These are phyloP conservation scores for Ormosia emarginata DNA, from an alignment of 306 rosid species.

Conservation along the genomic window DNA sequence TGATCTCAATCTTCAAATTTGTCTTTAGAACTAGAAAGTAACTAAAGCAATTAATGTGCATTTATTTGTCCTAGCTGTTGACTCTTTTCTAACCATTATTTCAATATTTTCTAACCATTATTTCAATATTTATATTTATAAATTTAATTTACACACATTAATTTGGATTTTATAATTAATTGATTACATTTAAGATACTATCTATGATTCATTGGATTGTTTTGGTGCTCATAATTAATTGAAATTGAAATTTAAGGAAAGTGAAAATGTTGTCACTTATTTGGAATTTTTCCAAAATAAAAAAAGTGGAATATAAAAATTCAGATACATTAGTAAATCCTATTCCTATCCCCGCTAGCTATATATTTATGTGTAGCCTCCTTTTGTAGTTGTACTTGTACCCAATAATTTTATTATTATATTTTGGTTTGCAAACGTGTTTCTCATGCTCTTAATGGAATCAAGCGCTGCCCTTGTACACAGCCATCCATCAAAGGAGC, in stretches of 20 bases:
- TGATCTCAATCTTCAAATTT: not conserved
- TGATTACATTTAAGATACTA: too few species aligned
- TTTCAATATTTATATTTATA: too few species aligned
- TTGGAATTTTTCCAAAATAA: too few species aligned
- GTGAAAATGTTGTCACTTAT: not conserved
- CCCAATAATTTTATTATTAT: not conserved
- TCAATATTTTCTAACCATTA: too few species aligned
- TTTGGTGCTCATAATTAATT: too few species aligned
- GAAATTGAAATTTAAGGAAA: not conserved
- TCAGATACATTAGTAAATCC: not conserved
- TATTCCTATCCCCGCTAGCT: not conserved
- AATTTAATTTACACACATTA: too few species aligned
- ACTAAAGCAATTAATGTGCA: not conserved
- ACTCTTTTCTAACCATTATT: too few species aligned
- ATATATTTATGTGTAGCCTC: not conserved
- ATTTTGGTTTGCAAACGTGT: not conserved
- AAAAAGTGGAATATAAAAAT: not conserved
- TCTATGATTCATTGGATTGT: too few species aligned
- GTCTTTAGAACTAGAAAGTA: not conserved
- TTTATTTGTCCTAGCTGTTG: too few species aligned
- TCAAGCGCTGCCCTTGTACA: conserved; percentile 1
- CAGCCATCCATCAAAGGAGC: conserved; percentile 7
- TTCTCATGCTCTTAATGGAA: conserved; percentile 17
- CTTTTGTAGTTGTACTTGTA: not conserved
- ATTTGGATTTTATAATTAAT: too few species aligned